A percentile compares a stretch with the other conserved stretches of the same genome.
Conservation (phyloP, 2,329 filamentous ascomycete genomes). For the Trichoderma sp. region DNA sequence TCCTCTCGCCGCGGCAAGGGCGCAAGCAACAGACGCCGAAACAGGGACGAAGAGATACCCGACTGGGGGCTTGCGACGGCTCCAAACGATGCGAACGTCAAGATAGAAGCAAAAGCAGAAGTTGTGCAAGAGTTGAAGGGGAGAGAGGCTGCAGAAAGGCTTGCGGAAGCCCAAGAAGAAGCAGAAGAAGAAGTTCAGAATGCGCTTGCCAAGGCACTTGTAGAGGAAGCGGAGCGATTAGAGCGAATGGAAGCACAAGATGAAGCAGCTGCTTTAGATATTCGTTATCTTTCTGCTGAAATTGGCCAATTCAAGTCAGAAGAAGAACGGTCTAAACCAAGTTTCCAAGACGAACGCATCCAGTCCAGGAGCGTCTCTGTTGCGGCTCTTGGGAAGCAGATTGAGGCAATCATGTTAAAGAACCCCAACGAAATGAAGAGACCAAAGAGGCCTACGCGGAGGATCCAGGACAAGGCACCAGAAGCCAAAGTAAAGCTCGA, state of each 20-base stretch:
- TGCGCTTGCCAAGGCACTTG: neutral
- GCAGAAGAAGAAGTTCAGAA: neutral
- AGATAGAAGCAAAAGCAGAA: neutral
- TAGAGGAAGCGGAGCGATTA: neutral
- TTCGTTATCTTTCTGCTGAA: neutral
- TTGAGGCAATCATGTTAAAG: constrained; percentile 51
- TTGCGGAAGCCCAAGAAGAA: neutral
- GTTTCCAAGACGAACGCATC: constrained; percentile 35
- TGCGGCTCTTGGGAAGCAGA: constrained; percentile 40
- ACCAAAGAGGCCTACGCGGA: constrained; percentile 25
- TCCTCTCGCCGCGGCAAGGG: constrained; percentile 6
- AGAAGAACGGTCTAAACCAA: neutral
- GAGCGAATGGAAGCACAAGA: neutral
- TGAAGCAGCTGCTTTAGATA: neutral
- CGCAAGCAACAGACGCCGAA: neutral
- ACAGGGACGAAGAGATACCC: constrained; percentile 18
- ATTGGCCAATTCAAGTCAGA: neutral
- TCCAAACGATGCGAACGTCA: neutral
- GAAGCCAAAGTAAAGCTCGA: constrained; percentile 30
- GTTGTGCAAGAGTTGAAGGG: neutral
- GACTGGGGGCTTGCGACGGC: constrained; percentile 25
- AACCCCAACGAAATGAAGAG: constrained; percentile 39
- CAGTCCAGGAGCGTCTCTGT: constrained; percentile 37
- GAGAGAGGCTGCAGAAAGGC: neutral
- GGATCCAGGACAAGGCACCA: constrained; percentile 28